Evolutionary conservation across 1,139 yeast genomes (phyloP).

Genomic region (Debaryomyces sp.): DNA sequence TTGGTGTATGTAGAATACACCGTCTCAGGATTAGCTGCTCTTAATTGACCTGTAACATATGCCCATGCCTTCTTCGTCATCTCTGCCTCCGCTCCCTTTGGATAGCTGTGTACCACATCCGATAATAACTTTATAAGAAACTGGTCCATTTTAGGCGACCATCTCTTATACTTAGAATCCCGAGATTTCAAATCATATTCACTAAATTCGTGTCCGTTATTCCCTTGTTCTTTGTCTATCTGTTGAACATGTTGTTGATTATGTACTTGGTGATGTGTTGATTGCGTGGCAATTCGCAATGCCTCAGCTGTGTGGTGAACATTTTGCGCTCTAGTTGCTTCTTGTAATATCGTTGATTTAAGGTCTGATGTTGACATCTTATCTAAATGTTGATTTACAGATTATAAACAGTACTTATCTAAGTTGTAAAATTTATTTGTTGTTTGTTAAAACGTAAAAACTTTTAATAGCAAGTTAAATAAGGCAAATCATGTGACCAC

Average conservation of each 20-base stretch:
- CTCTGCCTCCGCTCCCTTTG: conserved; percentile 33
- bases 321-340: conserved; percentile 7
- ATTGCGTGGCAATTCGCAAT: conserved; percentile 13
- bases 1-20: conserved; percentile 47
- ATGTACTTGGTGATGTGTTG: conserved; percentile 17
- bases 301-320: conserved; percentile 14
- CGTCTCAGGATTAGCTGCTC: conserved; percentile 44
- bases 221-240: not conserved
- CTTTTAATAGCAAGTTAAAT: not conserved
- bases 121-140: conserved; percentile 35
- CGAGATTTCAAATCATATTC: conserved; percentile 38
- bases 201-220: conserved; percentile 19
- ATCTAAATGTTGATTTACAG: conserved; percentile 5
- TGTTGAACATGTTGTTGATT: conserved; percentile 17
- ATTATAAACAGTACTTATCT: conserved; percentile 10
- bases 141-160: conserved; percentile 48
- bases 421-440: conserved; percentile 12
- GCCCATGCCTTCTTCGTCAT: conserved; percentile 45
- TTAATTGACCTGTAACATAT: conserved; percentile 39
- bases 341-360: conserved; percentile 7
- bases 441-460: conserved; percentile 6
- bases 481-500: conserved; percentile 1
- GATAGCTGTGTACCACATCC: conserved; percentile 42
- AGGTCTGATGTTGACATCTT: conserved; percentile 8
- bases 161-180: conserved; percentile 43